A percentile compares a stretch with the other conserved stretches of the same genome.
Conservation (phyloP, 2,329 filamentous ascomycete species). For the Plectosphaerella plurivora region DNA sequence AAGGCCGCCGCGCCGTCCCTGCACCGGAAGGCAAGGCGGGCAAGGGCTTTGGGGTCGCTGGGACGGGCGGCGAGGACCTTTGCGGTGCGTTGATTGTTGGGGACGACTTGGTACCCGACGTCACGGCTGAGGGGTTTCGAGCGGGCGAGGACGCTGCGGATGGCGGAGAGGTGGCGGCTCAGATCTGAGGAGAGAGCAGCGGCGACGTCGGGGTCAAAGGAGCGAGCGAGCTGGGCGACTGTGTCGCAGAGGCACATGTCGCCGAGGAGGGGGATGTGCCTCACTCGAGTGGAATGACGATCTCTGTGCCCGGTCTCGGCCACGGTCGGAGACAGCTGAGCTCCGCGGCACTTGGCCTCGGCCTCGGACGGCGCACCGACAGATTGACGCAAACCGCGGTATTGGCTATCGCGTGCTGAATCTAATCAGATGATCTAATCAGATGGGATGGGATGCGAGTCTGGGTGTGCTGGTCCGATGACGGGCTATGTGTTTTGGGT, state of each 20-base stretch:
- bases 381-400: too few relatives aligned
- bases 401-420: not conserved
- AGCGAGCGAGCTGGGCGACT: not conserved
- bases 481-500: too few relatives aligned
- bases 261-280: not conserved
- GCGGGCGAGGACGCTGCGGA: slow-evolving; percentile 17
- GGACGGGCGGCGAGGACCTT: slow-evolving; percentile 18
- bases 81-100: slow-evolving; percentile 21
- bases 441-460: not conserved
- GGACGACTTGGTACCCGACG: slow-evolving; percentile 20
- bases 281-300: too few relatives aligned
- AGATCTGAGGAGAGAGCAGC: slow-evolving; percentile 12
- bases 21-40: slow-evolving; percentile 9
- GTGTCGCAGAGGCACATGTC: slow-evolving; percentile 1
- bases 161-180: slow-evolving; percentile 17
- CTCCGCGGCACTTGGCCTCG: too few relatives aligned
- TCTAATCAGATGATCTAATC: not conserved
- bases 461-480: too few relatives aligned
- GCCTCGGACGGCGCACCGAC: too few relatives aligned
- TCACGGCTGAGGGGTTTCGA: slow-evolving; percentile 20
- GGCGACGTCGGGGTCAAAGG: slow-evolving; percentile 12
- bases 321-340: too few relatives aligned
- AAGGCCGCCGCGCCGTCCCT: slow-evolving; percentile 11
- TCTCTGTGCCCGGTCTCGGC: too few relatives aligned
- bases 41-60: slow-evolving; percentile 6